These are phyloP conservation scores for Picea sitchensis DNA, from an alignment of 75 land plant genomes.

Conservation along the genomic window DNA sequence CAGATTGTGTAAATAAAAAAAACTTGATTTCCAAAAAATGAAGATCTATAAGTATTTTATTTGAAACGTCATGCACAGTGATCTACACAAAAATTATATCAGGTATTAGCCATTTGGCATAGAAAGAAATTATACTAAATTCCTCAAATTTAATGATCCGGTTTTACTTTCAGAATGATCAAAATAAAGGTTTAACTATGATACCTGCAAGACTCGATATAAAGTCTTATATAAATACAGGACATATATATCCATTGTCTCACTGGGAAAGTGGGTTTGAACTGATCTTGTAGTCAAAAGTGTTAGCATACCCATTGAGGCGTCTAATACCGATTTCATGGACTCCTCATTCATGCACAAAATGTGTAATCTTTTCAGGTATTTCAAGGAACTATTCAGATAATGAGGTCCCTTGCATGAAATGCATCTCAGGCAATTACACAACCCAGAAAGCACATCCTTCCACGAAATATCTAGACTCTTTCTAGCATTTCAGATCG, in stretches of 20 bases:
- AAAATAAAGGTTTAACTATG: neutral
- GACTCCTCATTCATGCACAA: neutral
- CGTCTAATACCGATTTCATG: neutral
- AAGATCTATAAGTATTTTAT: neutral
- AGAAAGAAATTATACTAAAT: too few relatives aligned
- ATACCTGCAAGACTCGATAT: neutral
- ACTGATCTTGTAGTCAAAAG: neutral
- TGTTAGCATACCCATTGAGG: neutral
- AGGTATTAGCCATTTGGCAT: too few relatives aligned
- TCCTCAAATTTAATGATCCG: too few relatives aligned
- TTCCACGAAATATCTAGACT: too few relatives aligned
- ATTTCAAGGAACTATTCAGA: too few relatives aligned
- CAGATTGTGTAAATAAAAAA: neutral
- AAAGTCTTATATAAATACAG: neutral
- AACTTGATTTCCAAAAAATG: too few relatives aligned
- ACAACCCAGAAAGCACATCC: too few relatives aligned
- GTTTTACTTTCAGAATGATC: too few relatives aligned
- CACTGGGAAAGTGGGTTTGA: neutral
- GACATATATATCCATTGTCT: neutral
- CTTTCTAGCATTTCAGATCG: too few relatives aligned
- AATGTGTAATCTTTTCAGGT: neutral
- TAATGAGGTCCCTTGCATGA: too few relatives aligned
- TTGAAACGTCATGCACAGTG: neutral
- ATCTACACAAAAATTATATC: too few relatives aligned
- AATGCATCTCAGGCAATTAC: too few relatives aligned